These are phyloP conservation scores for Metarhizium humberi DNA, from an alignment of 2,329 filamentous ascomycete species.

Conservation along the genomic window DNA sequence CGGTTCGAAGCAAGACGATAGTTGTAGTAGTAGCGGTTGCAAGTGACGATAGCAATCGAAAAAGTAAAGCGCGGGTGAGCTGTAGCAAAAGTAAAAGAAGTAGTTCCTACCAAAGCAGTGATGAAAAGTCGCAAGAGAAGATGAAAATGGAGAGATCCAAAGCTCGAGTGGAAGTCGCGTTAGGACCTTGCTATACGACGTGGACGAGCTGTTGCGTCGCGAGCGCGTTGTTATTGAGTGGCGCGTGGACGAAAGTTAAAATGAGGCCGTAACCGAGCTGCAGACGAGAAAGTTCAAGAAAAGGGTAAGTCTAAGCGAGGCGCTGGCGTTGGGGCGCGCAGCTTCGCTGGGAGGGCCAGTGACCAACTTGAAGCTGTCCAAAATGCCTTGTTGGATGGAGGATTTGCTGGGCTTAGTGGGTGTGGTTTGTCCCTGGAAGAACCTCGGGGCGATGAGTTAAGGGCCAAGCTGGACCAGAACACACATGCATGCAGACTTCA, in stretches of 20 bases:
- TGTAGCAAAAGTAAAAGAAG: background rate
- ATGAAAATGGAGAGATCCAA: conserved; percentile 1
- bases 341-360: background rate
- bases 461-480: too few relatives aligned
- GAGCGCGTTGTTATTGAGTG: background rate
- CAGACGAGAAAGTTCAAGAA: background rate
- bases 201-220: conserved; percentile 17
- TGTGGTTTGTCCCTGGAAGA: conserved; percentile 7
- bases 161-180: background rate
- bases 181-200: background rate
- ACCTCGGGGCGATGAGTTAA: conserved; percentile 5
- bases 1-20: background rate
- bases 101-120: conserved; percentile 2
- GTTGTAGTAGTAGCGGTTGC: background rate
- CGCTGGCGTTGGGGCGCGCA: conserved; percentile 3
- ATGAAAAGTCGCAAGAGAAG: background rate
- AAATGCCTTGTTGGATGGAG: conserved; percentile 2
- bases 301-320: background rate
- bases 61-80: background rate
- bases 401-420: conserved; percentile 4
- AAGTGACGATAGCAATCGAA: background rate
- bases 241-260: background rate
- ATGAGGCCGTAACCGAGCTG: background rate
- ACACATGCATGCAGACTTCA: too few relatives aligned
- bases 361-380: conserved; percentile 2